Evolutionary conservation across 176 grass and related monocot genomes (phyloP).

Genomic region (Calamus simplicifolius): DNA sequence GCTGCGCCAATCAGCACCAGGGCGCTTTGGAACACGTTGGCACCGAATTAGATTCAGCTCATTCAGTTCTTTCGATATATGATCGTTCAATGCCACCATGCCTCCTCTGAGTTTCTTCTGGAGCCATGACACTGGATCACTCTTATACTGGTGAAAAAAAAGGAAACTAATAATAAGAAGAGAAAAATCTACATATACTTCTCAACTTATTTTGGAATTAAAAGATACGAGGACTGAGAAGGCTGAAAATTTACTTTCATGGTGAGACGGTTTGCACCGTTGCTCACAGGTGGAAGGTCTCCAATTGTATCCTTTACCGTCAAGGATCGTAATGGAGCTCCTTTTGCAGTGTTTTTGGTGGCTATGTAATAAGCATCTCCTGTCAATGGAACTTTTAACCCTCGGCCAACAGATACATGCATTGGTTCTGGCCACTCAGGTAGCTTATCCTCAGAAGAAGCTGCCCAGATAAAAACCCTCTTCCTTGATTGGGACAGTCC

Average conservation of each 20-base stretch:
- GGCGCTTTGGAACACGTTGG: conserved; percentile 45
- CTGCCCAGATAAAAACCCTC: conserved; percentile 95
- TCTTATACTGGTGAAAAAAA: conserved; percentile 45
- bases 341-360: conserved; percentile 58
- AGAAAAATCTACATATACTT: not conserved
- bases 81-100: conserved; percentile 30
- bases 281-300: conserved; percentile 66
- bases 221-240: no score
- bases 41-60: conserved; percentile 66
- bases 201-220: no score
- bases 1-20: conserved; percentile 66
- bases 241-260: conserved; percentile 47
- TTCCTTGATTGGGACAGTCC: conserved; percentile 96
- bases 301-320: conserved; percentile 88
- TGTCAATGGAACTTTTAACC: conserved; percentile 72
- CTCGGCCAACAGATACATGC: conserved; percentile 81
- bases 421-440: conserved; percentile 95
- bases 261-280: conserved; percentile 56
- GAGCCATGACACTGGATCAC: conserved; percentile 77
- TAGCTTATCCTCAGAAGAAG: conserved; percentile 75
- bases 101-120: conserved; percentile 79
- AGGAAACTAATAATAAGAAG: not conserved
- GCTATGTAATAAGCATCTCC: conserved; percentile 63
- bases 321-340: conserved; percentile 78
- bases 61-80: conserved; percentile 83